Conservation (phyloP, 495 filamentous ascomycete genomes). For the Hypoxylon subgilvum region DNA sequence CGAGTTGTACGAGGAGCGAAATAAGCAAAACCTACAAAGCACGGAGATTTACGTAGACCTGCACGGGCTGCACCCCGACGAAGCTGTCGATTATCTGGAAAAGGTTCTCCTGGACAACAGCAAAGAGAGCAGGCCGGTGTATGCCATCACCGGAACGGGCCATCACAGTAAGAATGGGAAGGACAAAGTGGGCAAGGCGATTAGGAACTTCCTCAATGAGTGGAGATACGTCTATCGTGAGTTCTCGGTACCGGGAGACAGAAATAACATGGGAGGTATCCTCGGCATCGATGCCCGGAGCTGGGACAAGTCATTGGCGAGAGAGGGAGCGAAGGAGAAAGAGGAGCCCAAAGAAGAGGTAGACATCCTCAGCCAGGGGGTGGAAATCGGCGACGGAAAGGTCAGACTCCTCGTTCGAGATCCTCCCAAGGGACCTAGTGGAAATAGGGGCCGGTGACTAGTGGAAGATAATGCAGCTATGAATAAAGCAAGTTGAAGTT, state of each 20-base stretch:
- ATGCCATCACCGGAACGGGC: slow-evolving; percentile 94
- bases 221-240: slow-evolving; percentile 96
- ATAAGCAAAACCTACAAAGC: slow-evolving; percentile 66
- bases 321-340: slow-evolving; percentile 53
- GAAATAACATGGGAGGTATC: slow-evolving; percentile 89
- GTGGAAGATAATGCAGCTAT: slow-evolving; percentile 20
- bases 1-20: slow-evolving; percentile 91
- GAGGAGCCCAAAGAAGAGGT: slow-evolving; percentile 63
- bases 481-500: slow-evolving; percentile 37
- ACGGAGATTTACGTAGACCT: slow-evolving; percentile 92
- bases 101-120: slow-evolving; percentile 81
- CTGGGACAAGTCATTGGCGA: slow-evolving; percentile 74
- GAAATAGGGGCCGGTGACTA: slow-evolving; percentile 46
- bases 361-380: slow-evolving; percentile 63
- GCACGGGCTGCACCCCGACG: slow-evolving; percentile 94
- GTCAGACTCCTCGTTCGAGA: slow-evolving; percentile 64
- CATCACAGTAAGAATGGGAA: slow-evolving; percentile 99
- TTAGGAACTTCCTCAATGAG: slow-evolving; percentile 89
- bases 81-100: slow-evolving; percentile 94
- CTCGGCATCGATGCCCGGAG: slow-evolving; percentile 90
- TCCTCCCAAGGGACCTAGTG: slow-evolving; percentile 58
- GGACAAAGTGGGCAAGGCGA: slow-evolving; percentile 95
- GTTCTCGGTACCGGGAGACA: slow-evolving; percentile 92
- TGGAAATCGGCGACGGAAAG: slow-evolving; percentile 66
- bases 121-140: slow-evolving; percentile 75